Evolutionary conservation across 768 basidiomycete genomes (phyloP).

Genomic region (Astraeus odoratus): DNA sequence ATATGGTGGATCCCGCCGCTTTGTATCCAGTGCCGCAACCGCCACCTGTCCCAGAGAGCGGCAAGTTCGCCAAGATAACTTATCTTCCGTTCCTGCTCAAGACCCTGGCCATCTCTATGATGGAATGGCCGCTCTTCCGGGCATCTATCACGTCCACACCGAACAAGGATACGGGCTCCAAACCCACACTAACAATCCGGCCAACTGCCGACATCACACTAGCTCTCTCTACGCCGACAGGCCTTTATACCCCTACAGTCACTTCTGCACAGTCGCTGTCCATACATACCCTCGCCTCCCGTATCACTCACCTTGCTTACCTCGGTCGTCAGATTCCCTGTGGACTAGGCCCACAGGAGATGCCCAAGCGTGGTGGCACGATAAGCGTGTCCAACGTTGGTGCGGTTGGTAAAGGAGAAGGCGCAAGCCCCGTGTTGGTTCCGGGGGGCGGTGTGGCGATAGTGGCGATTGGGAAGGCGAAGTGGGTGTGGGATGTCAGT

Average conservation of each 20-base stretch:
- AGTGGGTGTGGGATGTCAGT: conserved; percentile 70
- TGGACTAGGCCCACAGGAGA: conserved; percentile 57
- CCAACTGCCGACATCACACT: conserved; percentile 68
- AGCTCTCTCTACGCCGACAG: conserved; percentile 74
- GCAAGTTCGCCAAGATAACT: conserved; percentile 60
- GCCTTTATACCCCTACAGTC: conserved; percentile 77
- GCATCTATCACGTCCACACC: conserved; percentile 54
- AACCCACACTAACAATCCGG: conserved; percentile 67
- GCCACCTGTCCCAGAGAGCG: conserved; percentile 40
- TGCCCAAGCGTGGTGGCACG: conserved; percentile 73
- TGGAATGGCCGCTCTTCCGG: conserved; percentile 79
- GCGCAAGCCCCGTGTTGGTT: conserved; percentile 68
- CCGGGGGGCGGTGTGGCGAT: conserved; percentile 83
- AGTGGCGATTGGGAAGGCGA: conserved; percentile 71
- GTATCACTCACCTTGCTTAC: conserved; percentile 51
- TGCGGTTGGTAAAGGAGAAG: conserved; percentile 65
- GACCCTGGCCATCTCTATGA: conserved; percentile 72
- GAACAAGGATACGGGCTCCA: conserved; percentile 21
- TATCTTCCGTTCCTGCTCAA: conserved; percentile 83
- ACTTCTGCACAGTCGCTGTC: conserved; percentile 44
- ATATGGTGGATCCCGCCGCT: conserved; percentile 32
- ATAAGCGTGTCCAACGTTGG: conserved; percentile 80
- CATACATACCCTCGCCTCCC: conserved; percentile 55
- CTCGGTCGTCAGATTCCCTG: conserved; percentile 64
- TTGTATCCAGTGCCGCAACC: conserved; percentile 34